Conservation (phyloP, 169 alveolate species). For the Plasmodium cynomolgi region DNA sequence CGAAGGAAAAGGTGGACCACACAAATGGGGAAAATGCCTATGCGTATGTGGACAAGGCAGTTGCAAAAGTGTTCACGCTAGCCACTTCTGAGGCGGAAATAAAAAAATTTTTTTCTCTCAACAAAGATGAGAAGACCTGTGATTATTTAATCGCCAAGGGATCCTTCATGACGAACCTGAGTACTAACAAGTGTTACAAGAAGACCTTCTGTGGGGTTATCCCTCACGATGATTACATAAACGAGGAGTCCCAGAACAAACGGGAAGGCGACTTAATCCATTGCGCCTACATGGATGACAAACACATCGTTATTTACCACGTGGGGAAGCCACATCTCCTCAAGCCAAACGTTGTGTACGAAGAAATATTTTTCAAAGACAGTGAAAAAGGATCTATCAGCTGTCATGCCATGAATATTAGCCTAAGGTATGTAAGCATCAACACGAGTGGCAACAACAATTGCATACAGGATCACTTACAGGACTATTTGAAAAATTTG, state of each 20-base stretch:
- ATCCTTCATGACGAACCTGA: not conserved
- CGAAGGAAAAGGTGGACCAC: not conserved
- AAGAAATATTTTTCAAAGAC: constrained; percentile 41
- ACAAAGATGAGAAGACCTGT: constrained; percentile 12
- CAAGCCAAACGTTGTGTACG: constrained; percentile 22
- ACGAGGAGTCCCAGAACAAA: not conserved
- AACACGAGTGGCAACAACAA: not conserved
- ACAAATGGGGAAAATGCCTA: constrained; percentile 32
- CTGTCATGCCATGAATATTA: constrained; percentile 25
- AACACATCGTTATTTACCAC: constrained; percentile 11
- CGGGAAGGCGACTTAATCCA: not conserved
- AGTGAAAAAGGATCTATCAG: constrained; percentile 9
- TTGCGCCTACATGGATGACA: constrained; percentile 16
- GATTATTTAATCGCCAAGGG: not conserved
- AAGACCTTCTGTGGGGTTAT: constrained; percentile 28
- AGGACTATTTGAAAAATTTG: not conserved
- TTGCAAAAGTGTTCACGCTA: not conserved
- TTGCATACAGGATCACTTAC: not conserved
- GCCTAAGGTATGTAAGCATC: not conserved
- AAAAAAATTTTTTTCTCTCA: constrained; percentile 14
- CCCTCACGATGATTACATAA: not conserved
- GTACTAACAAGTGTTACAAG: not conserved
- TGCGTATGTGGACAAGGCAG: constrained; percentile 10
- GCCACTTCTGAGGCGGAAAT: not conserved
- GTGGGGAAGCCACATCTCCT: constrained; percentile 7